Conservation (phyloP, 768 basidiomycete species). For the Calocera viscosa region DNA sequence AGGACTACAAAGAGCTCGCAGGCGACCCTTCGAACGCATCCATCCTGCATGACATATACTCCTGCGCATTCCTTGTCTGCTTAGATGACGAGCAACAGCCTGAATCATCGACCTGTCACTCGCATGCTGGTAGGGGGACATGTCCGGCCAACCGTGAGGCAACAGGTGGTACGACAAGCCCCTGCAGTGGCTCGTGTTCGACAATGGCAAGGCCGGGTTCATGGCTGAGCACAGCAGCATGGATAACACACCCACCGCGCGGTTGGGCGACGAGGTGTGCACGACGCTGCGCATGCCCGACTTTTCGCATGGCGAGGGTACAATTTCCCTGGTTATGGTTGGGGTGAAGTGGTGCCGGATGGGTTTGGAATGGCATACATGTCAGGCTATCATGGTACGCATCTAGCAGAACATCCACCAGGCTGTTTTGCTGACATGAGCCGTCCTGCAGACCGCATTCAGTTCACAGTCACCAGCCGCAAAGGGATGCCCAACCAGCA, state of each 20-base stretch:
- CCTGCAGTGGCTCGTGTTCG: slow-evolving; percentile 70
- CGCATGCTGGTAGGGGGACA: slow-evolving; percentile 68
- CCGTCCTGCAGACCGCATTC: slow-evolving; percentile 47
- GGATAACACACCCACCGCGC: slow-evolving; percentile 75
- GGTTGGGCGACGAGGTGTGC: slow-evolving; percentile 59
- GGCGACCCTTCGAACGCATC: slow-evolving; percentile 47
- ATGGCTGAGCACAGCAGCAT: slow-evolving; percentile 89
- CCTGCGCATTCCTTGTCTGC: slow-evolving; percentile 72
- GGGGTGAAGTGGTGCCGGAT: slow-evolving; percentile 90
- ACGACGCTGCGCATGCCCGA: slow-evolving; percentile 42
- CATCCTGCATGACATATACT: slow-evolving; percentile 66
- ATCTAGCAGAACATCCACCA: neutral
- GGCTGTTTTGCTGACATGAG: neutral
- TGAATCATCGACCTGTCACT: slow-evolving; percentile 50
- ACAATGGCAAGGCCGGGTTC: slow-evolving; percentile 67
- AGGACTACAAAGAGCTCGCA: slow-evolving; percentile 56
- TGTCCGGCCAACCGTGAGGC: slow-evolving; percentile 31
- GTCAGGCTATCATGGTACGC: slow-evolving; percentile 70
- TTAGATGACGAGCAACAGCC: slow-evolving; percentile 50
- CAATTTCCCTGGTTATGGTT: slow-evolving; percentile 75
- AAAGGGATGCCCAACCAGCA: slow-evolving; percentile 67
- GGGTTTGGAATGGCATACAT: slow-evolving; percentile 93
- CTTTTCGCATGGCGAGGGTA: slow-evolving; percentile 63
- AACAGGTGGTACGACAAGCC: slow-evolving; percentile 64
- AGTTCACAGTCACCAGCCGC: slow-evolving; percentile 79